These are phyloP conservation scores for Chamaecrista fasciculata DNA, from an alignment of 306 rosid species.

Conservation along the genomic window DNA sequence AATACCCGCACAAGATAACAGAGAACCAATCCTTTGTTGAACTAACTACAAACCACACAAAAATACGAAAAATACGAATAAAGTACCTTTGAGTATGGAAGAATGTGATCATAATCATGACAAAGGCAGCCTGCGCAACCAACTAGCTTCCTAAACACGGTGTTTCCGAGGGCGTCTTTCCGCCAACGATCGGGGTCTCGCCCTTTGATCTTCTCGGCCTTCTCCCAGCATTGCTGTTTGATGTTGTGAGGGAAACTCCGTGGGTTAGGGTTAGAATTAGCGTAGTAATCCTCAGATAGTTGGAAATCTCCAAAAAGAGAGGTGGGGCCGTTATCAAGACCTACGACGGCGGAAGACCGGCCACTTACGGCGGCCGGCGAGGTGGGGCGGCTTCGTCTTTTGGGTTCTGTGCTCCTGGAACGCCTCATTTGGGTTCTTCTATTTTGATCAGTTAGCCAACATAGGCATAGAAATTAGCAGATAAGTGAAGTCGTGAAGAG, in stretches of 20 bases:
- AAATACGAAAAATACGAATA: not conserved
- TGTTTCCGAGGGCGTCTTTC: conserved; percentile 78
- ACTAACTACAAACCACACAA: not conserved
- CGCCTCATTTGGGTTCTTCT: conserved; percentile 44
- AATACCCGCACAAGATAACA: not conserved
- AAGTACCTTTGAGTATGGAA: conserved; percentile 85
- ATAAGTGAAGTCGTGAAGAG: too few species aligned
- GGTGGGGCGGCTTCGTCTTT: conserved; percentile 45
- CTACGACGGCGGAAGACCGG: conserved; percentile 40
- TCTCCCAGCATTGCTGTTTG: conserved; percentile 87
- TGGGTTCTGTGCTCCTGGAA: conserved; percentile 29
- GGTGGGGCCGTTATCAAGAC: conserved; percentile 23
- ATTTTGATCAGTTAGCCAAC: not conserved
- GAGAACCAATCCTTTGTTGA: not conserved
- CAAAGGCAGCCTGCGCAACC: conserved; percentile 95
- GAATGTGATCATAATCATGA: conserved; percentile 83
- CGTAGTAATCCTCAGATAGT: conserved; percentile 28
- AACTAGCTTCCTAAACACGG: conserved; percentile 75
- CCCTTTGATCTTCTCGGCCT: conserved; percentile 80
- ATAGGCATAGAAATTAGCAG: too few species aligned
- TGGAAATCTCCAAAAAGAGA: conserved; percentile 38
- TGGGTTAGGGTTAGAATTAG: conserved; percentile 47
- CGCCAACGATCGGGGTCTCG: conserved; percentile 96
- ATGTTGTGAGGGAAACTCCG: conserved; percentile 71
- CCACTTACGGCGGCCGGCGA: conserved; percentile 66